Evolutionary conservation across 2,329 filamentous ascomycete genomes (phyloP).

Genomic region (Calonectria pauciramosa): DNA sequence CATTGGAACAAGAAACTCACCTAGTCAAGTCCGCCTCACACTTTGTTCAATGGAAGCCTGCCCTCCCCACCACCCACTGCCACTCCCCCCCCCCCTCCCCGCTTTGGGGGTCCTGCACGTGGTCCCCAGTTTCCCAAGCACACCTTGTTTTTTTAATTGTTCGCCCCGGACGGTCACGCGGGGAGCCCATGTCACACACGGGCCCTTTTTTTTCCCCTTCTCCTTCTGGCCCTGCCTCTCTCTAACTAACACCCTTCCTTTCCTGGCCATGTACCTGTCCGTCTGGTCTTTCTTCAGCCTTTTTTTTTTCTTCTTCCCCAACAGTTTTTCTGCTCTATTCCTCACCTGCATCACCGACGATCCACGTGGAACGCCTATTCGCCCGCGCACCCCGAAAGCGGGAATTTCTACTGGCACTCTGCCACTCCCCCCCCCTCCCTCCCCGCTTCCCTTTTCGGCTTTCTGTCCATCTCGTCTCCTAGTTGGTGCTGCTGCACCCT

Average conservation of each 20-base stretch:
- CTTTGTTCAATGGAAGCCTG: not conserved
- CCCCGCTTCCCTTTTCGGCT: not conserved
- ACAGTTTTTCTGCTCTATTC: slow-evolving; percentile 12
- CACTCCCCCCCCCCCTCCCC: not conserved
- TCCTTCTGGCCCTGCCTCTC: not conserved
- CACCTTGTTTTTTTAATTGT: slow-evolving; percentile 1
- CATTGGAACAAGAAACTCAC: not conserved
- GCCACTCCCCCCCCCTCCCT: no score
- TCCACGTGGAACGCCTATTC: slow-evolving; percentile 38
- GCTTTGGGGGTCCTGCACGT: slow-evolving; percentile 2
- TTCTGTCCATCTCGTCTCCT: not conserved
- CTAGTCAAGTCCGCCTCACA: not conserved
- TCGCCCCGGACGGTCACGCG: slow-evolving; percentile 7
- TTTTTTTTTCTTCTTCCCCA: not conserved
- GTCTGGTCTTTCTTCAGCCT: no score
- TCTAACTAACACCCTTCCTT: not conserved
- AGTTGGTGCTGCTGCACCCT: not conserved
- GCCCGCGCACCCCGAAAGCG: slow-evolving; percentile 15
- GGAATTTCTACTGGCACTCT: not conserved
- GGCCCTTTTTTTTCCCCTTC: not conserved
- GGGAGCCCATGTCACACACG: slow-evolving; percentile 11
- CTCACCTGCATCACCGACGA: slow-evolving; percentile 34
- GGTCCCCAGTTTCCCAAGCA: not conserved
- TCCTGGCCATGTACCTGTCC: not conserved
- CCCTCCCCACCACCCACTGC: not conserved